Base-by-base conservation (phyloP, 139 green algal genomes). In the Gonium pectorale region DNA sequence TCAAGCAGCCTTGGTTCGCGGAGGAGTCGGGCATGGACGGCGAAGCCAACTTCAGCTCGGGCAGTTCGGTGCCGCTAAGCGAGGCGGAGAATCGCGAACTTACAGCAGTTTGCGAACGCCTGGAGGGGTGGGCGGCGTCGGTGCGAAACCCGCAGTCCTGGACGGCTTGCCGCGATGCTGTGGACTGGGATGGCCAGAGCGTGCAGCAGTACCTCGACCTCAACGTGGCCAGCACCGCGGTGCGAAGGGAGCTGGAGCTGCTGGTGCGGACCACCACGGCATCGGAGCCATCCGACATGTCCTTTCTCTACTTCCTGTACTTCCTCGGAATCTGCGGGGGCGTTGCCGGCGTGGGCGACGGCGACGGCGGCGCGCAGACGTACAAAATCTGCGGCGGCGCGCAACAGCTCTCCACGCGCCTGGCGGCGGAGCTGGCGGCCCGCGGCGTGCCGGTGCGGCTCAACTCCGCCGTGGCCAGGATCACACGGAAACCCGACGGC, bases 261-360 rank as follows among this genome's bases (percentile, higher is more conserved):
- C 54, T 81, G 15, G 73, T 81, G 0, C 73, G 54, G 2, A 81
- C 73, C 38, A 56, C 69, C 5, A 41, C 40, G 2, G 73, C 73
- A 27, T 81, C 54, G 5, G 73, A 81, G 56, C 73, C 73, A 2
- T 13, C 19, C 26, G 2, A 41, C 54, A 7, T 81, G 5, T 70
- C 54, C 27, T 69, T 81, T 8, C 27, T 81, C 22, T 81, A 56
- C 73, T 69, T 69, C 38, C 26, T 81, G 4, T 27, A 27, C 54
- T 81, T 81, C 38, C 54, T 81, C 27, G 38, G 15, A 11, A 33
- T 46, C 5, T 40, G 27, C 29, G 73, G 54, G 0, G 73, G 73
- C 1, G 37, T 59, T 15, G 51, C 37, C 7, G 49, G 21, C 7
- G 51, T 80, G 1, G 72, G 43, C 11, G 72, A 81, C 31, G 72